Evolutionary conservation across 2,329 filamentous ascomycete species (phyloP), one percentile per base, ranked within the genome.

Genomic region (Raffaelea arxii): DNA sequence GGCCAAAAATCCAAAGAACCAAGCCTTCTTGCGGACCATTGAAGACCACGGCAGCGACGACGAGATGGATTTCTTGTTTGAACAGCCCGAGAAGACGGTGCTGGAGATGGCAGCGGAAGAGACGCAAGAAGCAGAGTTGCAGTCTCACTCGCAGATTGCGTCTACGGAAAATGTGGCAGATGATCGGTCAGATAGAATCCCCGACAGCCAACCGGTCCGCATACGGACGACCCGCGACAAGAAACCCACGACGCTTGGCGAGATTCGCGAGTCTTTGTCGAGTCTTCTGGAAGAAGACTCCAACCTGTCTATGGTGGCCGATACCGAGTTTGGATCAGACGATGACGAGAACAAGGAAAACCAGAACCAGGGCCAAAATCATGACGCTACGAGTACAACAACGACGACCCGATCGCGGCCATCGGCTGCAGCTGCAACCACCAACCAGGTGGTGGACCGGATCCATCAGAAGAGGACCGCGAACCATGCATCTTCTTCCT

Each of bases 1-100:
- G 52, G 89, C 87, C 27, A 81, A 88, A 60, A 89, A 94, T 56
- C 86, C 86, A 2, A 90, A 91, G 60, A 91, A 89, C 60, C 77
- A 84, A 51, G 92, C 92, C 1, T 98, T 98, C 68, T 74, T 98
- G 55, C 82, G 81, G 53, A 88, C 88, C 6, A 86, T 98, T 44
- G 89, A 95, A 57, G 90, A 96, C 59, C 78, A 78, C 43, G 84
- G 82, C 48, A 72, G 74, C 56, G 84, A 86, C 40, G 82, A 92
- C 46, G 84, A 88, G 46, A 77, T 84, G 63, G 84, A 90, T 54
- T 84, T 94, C 56, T 65, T 88, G 9, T 58, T 61, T 42, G 56
- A 58, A 57, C 66, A 54, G 62, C 66, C 25, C n/a, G 37, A 24
- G 43, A 16, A 22, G 44, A 32, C 21, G 27, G n/a, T 11, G 64